These are phyloP conservation scores for Solanum sejunctum DNA, from an alignment of 257 asterid species.

Conservation along the genomic window DNA sequence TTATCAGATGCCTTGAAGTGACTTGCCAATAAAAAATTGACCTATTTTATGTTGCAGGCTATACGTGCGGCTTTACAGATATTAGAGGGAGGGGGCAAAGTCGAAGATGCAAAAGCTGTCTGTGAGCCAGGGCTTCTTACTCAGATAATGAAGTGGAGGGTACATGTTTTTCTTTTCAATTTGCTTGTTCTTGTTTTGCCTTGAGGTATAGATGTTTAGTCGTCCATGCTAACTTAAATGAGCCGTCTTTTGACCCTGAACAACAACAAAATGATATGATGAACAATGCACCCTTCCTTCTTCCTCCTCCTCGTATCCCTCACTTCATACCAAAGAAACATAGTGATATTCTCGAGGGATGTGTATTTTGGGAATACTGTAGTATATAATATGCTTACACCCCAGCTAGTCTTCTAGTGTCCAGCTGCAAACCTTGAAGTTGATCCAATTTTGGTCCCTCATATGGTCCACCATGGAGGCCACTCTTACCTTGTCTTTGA, in stretches of 20 bases:
- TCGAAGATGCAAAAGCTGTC: slow-evolving; percentile 75
- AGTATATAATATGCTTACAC: neutral
- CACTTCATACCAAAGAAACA: no score
- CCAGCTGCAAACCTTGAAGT: neutral
- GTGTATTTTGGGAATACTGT: neutral
- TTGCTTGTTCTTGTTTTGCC: neutral
- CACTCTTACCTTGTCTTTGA: neutral
- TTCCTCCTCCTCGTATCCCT: no score
- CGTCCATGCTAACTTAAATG: neutral
- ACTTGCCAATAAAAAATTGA: neutral
- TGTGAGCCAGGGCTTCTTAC: slow-evolving; percentile 57
- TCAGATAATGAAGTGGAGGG: slow-evolving; percentile 75
- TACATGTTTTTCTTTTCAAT: slow-evolving; percentile 9
- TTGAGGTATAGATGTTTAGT: neutral
- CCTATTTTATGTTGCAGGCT: slow-evolving; percentile 35
- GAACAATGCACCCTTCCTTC: neutral
- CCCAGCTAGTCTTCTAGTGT: neutral
- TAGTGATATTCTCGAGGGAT: neutral
- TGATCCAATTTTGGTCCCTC: neutral
- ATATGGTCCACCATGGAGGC: neutral
- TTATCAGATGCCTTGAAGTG: neutral
- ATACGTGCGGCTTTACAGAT: slow-evolving; percentile 52
- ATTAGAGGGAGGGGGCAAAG: slow-evolving; percentile 53
- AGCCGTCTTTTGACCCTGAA: neutral
- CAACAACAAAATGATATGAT: neutral